Evolutionary conservation across 1,284 basidiomycete genomes (phyloP), one percentile per base, ranked within the genome.

Genomic region (Sanghuangporus sanghuang): DNA sequence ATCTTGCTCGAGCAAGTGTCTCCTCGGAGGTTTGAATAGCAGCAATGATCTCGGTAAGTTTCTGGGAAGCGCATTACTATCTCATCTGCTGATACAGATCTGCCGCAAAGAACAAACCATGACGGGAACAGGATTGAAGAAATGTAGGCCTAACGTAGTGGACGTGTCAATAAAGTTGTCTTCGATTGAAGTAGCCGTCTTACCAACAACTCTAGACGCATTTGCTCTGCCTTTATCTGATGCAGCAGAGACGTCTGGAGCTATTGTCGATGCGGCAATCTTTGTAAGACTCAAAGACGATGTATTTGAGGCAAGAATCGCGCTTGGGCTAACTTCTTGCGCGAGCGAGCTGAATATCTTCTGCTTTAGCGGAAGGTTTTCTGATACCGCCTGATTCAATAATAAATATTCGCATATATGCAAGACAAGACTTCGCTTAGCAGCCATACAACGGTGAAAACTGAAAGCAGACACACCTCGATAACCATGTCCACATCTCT

Each of bases 201-300:
- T 71, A 86, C 92, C 90, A 63, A 93, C 89, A 49, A 93, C 90
- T 57, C 90, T 81, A 44, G 83, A 78, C 6, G 91, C 83, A 65
- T 79, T 85, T 66, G 76, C 77, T 71, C 82, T 84, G 1, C 86
- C 90, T 69, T 82, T 79, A 50, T 82, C 82, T 62, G 85, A 86
- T 1, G 89, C 79, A 12, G 86, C 78, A 61, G 76, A 80, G 49
- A 80, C 72, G 50, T 82, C 84, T 66, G 80, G 75, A 0, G 82
- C 85, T 32, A 92, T 78, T 1, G 90, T 88, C 23, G 90, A 80
- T 7, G 89, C 88, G 0, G 96, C 95, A 64, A 98, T 92, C 77
- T 96, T 95, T 27, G 95, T 95, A 56, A 99, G 87, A 68, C 91
- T 94, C 68, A 98, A 97, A 11, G 93, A 95, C 61, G 92, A 95